phyloP scores from a whole-genome alignment of 495 filamentous ascomycete genomes.

The Choiromyces venosus region DNA sequence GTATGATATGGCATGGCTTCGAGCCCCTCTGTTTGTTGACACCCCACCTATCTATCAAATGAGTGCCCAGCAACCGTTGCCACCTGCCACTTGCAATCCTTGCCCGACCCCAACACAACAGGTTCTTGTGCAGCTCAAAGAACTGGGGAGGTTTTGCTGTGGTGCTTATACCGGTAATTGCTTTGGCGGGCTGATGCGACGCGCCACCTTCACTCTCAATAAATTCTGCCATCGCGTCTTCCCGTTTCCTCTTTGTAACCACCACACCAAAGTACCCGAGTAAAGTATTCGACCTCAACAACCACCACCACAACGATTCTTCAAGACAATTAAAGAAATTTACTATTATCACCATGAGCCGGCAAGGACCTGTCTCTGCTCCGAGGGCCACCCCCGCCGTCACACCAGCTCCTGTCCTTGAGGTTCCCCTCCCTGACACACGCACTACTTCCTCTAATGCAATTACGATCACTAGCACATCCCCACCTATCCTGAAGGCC shows the following conservation, averaged over 20 bases:
- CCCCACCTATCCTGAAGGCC: conserved; percentile 26
- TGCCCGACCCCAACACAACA: too few species aligned
- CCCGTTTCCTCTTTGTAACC: not conserved
- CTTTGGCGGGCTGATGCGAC: not conserved
- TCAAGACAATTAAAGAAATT: not conserved
- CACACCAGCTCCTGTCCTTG: not conserved
- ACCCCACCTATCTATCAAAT: too few species aligned
- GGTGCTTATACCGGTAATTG: too few species aligned
- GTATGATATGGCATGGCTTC: too few species aligned
- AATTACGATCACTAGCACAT: conserved; percentile 19
- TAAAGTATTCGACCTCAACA: not conserved
- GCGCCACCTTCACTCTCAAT: not conserved
- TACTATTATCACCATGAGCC: not conserved
- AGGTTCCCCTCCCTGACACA: not conserved
- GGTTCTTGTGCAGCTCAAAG: too few species aligned
- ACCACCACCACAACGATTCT: not conserved
- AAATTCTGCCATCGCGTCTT: conserved; percentile 3
- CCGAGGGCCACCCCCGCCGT: not conserved
- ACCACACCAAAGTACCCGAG: not conserved
- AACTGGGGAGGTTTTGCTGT: too few species aligned
- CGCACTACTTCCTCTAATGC: conserved; percentile 6
- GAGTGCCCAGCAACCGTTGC: too few species aligned
- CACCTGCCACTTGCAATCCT: too few species aligned
- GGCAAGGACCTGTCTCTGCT: not conserved
- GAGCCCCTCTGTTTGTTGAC: too few species aligned